phyloP scores from a whole-genome alignment of 495 filamentous ascomycete species.

The Lasiosphaeria ovina region DNA sequence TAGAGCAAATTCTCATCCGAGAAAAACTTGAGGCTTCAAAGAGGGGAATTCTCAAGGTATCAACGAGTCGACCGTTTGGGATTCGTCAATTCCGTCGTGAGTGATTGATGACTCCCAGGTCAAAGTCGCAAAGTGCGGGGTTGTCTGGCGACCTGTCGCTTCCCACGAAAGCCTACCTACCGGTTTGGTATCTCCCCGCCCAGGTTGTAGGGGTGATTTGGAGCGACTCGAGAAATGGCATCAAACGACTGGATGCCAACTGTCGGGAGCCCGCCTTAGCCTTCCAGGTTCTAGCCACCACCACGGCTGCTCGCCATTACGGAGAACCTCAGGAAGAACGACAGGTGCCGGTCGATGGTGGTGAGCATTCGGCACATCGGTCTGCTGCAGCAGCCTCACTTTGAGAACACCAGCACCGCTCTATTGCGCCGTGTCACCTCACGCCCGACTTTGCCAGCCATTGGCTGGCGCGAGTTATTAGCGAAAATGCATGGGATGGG shows the following conservation, averaged over 20 bases:
- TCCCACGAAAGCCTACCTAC: too few relatives aligned
- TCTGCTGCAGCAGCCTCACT: conserved; percentile 13
- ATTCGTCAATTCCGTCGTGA: too few relatives aligned
- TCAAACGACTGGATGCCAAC: conserved; percentile 4
- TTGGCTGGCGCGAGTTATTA: too few relatives aligned
- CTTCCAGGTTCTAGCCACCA: background rate
- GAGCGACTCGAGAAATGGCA: background rate
- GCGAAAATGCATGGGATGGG: too few relatives aligned
- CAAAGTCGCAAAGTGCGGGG: too few relatives aligned
- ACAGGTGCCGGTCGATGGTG: background rate
- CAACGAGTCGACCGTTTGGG: too few relatives aligned
- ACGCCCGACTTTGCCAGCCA: background rate
- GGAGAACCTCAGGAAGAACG: background rate
- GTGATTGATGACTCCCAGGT: too few relatives aligned
- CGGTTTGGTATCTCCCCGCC: too few relatives aligned
- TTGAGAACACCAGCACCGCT: conserved; percentile 7
- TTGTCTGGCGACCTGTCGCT: too few relatives aligned
- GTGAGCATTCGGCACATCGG: background rate
- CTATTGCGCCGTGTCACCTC: background rate
- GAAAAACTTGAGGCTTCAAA: too few relatives aligned
- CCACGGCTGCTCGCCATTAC: background rate
- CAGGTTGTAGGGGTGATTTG: background rate
- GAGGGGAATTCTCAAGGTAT: too few relatives aligned
- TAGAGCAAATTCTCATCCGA: too few relatives aligned
- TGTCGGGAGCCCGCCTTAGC: background rate